phyloP scores from a whole-genome alignment of 768 basidiomycete genomes.

The Suillus bovinus region DNA sequence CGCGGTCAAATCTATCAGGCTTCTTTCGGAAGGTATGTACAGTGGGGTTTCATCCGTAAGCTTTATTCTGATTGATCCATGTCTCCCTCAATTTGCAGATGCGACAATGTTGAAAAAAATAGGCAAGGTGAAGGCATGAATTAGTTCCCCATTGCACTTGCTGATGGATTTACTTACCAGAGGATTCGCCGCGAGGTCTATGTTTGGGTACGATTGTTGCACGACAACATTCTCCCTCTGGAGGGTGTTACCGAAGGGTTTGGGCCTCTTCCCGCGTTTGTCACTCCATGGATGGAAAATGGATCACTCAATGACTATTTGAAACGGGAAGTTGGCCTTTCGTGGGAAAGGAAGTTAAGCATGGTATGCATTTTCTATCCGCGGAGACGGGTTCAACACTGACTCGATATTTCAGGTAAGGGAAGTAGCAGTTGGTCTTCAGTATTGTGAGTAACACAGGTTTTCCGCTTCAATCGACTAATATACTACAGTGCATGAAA shows the following conservation, averaged over 20 bases:
- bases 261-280: slow-evolving; percentile 15
- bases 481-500: not conserved
- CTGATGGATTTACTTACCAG: slow-evolving; percentile 14
- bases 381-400: rapidly evolving
- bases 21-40: not conserved
- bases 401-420: not conserved
- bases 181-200: slow-evolving; percentile 29
- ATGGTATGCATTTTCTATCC: not conserved
- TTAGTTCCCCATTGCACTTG: not conserved
- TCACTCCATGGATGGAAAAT: slow-evolving; percentile 28
- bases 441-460: not conserved
- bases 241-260: slow-evolving; percentile 23
- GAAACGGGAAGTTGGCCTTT: not conserved
- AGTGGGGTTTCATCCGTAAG: not conserved
- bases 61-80: not conserved
- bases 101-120: not conserved
- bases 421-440: not conserved
- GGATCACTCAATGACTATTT: slow-evolving; percentile 34
- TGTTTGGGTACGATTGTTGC: slow-evolving; percentile 31
- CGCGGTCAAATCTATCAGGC: slow-evolving; percentile 8
- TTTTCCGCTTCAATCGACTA: not conserved
- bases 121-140: not conserved
- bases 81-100: not conserved
- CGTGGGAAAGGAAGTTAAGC: not conserved
- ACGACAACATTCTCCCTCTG: slow-evolving; percentile 31